A percentile compares a stretch with the other conserved stretches of the same genome.
Conservation (phyloP, 805 yeast species). For the Tetrapisispora iriomotensis region DNA sequence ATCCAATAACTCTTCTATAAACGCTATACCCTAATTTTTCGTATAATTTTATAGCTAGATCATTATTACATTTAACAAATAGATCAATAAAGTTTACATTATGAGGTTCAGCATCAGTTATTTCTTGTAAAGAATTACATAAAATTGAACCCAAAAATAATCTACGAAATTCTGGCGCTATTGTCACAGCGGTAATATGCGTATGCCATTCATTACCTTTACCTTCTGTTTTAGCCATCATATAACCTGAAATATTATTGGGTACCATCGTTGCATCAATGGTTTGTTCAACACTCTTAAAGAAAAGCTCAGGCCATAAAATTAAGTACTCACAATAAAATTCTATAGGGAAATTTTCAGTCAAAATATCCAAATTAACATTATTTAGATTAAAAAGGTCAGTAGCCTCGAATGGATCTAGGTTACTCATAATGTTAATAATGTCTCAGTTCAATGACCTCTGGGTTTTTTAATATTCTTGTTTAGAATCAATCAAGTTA, state of each 20-base stretch:
- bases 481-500: background rate
- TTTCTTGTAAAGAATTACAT: slow-evolving; percentile 61
- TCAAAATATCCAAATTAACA: slow-evolving; percentile 77
- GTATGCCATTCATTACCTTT: slow-evolving; percentile 81
- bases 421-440: slow-evolving; percentile 68
- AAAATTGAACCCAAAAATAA: slow-evolving; percentile 76
- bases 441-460: no score
- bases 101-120: slow-evolving; percentile 70
- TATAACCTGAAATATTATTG: slow-evolving; percentile 47
- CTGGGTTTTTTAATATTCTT: no score
- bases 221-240: slow-evolving; percentile 98
- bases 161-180: slow-evolving; percentile 71
- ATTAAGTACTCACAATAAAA: slow-evolving; percentile 78
- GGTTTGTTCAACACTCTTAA: slow-evolving; percentile 51
- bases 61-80: slow-evolving; percentile 81
- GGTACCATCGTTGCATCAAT: slow-evolving; percentile 22
- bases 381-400: slow-evolving; percentile 67
- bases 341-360: slow-evolving; percentile 80
- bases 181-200: slow-evolving; percentile 93
- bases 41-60: slow-evolving; percentile 69
- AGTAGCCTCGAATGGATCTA: slow-evolving; percentile 78
- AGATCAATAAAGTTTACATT: slow-evolving; percentile 80
- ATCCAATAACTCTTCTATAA: slow-evolving; percentile 79
- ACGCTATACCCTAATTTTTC: slow-evolving; percentile 80
- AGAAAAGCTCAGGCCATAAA: slow-evolving; percentile 83